These are phyloP conservation scores for Pseudozyma thailandica DNA, from an alignment of 1,284 basidiomycete genomes.

Conservation along the genomic window DNA sequence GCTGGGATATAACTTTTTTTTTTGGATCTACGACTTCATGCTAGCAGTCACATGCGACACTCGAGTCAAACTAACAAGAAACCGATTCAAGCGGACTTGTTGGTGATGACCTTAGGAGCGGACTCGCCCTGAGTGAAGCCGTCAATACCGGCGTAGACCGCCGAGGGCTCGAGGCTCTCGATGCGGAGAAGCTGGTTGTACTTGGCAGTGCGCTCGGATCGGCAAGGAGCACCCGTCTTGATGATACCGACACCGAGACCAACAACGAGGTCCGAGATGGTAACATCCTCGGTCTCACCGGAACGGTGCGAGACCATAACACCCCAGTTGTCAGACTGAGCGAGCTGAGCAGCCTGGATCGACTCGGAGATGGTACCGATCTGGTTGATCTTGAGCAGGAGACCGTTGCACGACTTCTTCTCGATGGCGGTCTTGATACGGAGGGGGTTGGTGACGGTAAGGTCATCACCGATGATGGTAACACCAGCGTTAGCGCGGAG, in stretches of 20 bases:
- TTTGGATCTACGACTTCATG: slow-evolving; percentile 15
- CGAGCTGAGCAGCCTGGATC: slow-evolving; percentile 94
- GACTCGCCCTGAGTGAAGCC: slow-evolving; percentile 62
- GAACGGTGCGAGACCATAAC: slow-evolving; percentile 99
- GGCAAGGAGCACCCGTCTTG: slow-evolving; percentile 96
- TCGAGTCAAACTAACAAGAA: neutral
- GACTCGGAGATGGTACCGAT: slow-evolving; percentile 99
- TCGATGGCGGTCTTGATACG: slow-evolving; percentile 99
- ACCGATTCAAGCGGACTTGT: slow-evolving; percentile 45
- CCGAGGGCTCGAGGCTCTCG: slow-evolving; percentile 57
- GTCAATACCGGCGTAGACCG: slow-evolving; percentile 64
- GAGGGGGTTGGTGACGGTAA: slow-evolving; percentile 97
- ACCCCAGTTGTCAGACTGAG: slow-evolving; percentile 96
- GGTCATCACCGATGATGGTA: slow-evolving; percentile 94
- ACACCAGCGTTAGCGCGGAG: slow-evolving; percentile 74
- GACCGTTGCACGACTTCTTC: slow-evolving; percentile 99
- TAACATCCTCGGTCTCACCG: slow-evolving; percentile 76
- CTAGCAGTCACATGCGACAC: neutral
- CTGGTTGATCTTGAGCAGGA: slow-evolving; percentile 93
- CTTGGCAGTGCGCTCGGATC: slow-evolving; percentile 88
- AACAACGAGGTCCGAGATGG: slow-evolving; percentile 96
- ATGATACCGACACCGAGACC: slow-evolving; percentile 94
- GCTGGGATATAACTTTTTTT: slow-evolving; percentile 1
- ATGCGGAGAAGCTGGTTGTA: slow-evolving; percentile 68
- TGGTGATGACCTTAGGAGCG: slow-evolving; percentile 60